Base-by-base conservation (phyloP, 2,329 filamentous ascomycete species). In the Coniella vitis region DNA sequence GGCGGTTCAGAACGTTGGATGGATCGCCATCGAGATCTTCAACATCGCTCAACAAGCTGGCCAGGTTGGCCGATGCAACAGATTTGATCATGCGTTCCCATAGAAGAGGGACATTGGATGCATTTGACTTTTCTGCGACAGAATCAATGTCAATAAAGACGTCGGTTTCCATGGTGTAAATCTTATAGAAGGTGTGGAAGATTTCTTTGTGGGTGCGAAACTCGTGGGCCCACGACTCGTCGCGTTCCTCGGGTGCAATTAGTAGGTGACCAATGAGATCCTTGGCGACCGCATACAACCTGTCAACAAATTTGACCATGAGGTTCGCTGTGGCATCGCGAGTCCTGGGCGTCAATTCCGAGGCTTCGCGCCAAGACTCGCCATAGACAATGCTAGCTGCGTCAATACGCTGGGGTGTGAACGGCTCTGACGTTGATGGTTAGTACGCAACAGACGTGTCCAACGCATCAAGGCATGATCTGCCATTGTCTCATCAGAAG, bases 41-140 rank as follows among this genome's bases (percentile, higher is more conserved):
- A 8, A 54, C 53, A 17, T 53, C 46, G 45, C 67, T 60, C 10
- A 68, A 58, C 7, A 67, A 59, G 4, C 60, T 58, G 19, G 63
- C 65, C 4, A 68, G 57, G 47, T 72, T 72, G 21, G 63, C 64
- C n/a, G 40, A 47, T 21, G 51, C 37, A 12, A 53, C 51, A 7
- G 51, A 42, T 34, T 31, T 47, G 36, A 34, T 37, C 51, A 51
- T 45, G 17, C 40, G 34, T 12, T 45, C 29, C 51, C 51, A 53
- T 19, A 53, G 13, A 16, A 21, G 12, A n/a, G 40, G 25, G 4
- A 38, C 16, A 1, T 25, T 12, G 1, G 31, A 14, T 20, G 40
- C 31, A 36, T 53, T 53, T 36, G 48, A 38, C 34, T 17, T 45
- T 4, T 38, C 32, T 10, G 44, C 21, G 16, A 53, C 45, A 16